phyloP scores from a whole-genome alignment of 805 yeast genomes.

The Nakazawaea ernobii region DNA sequence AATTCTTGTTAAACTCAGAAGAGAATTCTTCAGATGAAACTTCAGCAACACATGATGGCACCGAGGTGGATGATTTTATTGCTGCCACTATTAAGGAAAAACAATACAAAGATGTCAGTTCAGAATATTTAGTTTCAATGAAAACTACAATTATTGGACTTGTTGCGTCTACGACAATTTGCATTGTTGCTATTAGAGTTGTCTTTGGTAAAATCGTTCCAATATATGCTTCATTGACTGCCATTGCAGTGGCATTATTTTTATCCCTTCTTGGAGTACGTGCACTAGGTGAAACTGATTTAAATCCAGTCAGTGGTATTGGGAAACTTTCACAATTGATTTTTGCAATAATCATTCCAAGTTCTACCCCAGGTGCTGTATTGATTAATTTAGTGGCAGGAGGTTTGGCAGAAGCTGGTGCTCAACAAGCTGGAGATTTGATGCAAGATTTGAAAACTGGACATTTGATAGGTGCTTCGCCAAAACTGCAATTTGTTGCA shows the following conservation, averaged over 20 bases:
- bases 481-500: constrained; percentile 85
- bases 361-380: constrained; percentile 71
- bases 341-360: constrained; percentile 78
- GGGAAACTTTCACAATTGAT: constrained; percentile 89
- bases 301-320: constrained; percentile 94
- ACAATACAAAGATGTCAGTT: constrained; percentile 25
- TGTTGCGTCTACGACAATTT: constrained; percentile 55
- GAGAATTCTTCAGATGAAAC: constrained; percentile 4
- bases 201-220: constrained; percentile 76
- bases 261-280: constrained; percentile 85
- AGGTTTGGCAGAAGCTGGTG: constrained; percentile 97
- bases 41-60: constrained; percentile 1
- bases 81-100: neutral
- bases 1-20: neutral
- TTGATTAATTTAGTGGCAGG: constrained; percentile 88
- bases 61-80: neutral
- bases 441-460: constrained; percentile 98
- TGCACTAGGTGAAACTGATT: constrained; percentile 94
- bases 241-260: constrained; percentile 70
- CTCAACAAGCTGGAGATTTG: constrained; percentile 97
- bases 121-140: constrained; percentile 43
- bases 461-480: constrained; percentile 85
- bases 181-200: constrained; percentile 55
- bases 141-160: constrained; percentile 55
- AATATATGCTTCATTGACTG: constrained; percentile 57